Percentiles rank a stretch among this genome's conserved stretches.
Conservation (phyloP, 495 filamentous ascomycete species). For the Xylaria acuta region DNA sequence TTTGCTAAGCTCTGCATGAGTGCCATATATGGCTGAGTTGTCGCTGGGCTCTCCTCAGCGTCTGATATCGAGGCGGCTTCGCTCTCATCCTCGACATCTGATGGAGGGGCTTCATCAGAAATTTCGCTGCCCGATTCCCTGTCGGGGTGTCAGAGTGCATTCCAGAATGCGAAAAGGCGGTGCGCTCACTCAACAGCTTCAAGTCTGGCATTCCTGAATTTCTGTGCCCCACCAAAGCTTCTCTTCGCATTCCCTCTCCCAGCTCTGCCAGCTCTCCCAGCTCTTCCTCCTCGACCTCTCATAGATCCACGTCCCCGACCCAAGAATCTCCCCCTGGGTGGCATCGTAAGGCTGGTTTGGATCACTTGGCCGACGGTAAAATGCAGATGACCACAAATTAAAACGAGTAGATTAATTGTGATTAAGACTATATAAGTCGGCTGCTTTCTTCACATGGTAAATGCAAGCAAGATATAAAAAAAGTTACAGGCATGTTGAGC, state of each 20-base stretch:
- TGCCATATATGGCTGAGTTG: constrained; percentile 64
- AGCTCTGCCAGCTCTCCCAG: too few species aligned
- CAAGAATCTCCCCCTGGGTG: constrained; percentile 36
- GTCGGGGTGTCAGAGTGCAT: constrained; percentile 28
- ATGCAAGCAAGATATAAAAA: neutral
- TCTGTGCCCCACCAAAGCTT: constrained; percentile 27
- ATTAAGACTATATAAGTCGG: neutral
- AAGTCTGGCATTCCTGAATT: constrained; percentile 36
- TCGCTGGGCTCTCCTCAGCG: constrained; percentile 39
- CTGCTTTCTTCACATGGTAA: neutral
- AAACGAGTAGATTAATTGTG: neutral
- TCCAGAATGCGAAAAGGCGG: neutral
- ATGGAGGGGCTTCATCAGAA: constrained; percentile 45
- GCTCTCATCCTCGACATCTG: constrained; percentile 48
- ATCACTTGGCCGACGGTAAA: neutral
- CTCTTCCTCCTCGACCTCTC: constrained; percentile 41
- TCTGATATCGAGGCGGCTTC: constrained; percentile 49
- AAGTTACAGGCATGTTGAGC: constrained; percentile 9
- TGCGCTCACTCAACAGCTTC: constrained; percentile 34
- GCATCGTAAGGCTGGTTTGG: constrained; percentile 23
- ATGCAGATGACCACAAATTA: neutral
- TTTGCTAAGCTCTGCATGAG: constrained; percentile 69
- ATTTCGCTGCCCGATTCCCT: constrained; percentile 55
- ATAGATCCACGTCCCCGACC: constrained; percentile 30
- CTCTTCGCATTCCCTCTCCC: constrained; percentile 41